Conservation (phyloP, 129 eudicot genomes). For the Gnaphalium uliginosum region DNA sequence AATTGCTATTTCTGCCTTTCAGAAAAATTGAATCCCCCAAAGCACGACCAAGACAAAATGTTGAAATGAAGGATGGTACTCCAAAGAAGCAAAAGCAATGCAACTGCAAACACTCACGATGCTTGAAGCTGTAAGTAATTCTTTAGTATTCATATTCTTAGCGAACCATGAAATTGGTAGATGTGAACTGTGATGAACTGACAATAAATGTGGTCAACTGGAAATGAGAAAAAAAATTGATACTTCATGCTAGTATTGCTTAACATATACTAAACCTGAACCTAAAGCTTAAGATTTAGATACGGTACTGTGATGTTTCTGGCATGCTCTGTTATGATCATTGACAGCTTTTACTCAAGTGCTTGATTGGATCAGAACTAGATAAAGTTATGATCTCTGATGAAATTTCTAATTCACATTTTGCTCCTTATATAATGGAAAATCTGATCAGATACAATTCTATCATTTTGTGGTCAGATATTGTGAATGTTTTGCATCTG, state of each 20-base stretch:
- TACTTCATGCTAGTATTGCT: not conserved
- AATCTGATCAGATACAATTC: not conserved
- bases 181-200: not conserved
- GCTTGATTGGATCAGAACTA: conserved; percentile 5
- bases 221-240: not conserved
- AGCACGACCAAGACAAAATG: conserved; percentile 57
- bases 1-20: conserved; percentile 20
- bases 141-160: not conserved
- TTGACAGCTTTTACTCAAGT: not conserved
- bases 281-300: not conserved
- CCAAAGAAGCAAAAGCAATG: conserved; percentile 96
- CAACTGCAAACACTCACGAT: conserved; percentile 90
- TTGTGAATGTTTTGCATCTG: conserved; percentile 89
- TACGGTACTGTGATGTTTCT: not conserved
- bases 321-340: not conserved
- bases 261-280: not conserved
- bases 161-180: not conserved
- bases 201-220: not conserved
- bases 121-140: conserved; percentile 82
- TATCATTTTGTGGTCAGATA: conserved; percentile 51
- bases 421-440: not conserved
- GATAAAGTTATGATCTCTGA: not conserved
- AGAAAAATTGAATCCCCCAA: conserved; percentile 88
- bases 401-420: not conserved
- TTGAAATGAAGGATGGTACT: conserved; percentile 75